A percentile compares a stretch with the other conserved stretches of the same genome.
These are phyloP conservation scores for Phaffia rhodozyma DNA, from an alignment of 1,284 basidiomycete genomes.

Conservation along the genomic window DNA sequence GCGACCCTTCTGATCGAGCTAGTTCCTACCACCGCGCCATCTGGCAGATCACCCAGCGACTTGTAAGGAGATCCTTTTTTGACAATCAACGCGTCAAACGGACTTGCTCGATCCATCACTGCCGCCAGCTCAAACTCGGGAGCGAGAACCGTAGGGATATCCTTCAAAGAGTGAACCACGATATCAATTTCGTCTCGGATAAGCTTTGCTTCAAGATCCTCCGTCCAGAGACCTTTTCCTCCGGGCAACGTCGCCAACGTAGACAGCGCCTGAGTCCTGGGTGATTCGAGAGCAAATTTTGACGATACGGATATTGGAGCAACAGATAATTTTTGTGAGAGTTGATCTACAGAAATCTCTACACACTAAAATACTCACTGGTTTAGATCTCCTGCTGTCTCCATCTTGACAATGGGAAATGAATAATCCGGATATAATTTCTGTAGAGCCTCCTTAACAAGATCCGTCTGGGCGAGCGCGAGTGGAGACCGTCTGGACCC, in stretches of 20 bases:
- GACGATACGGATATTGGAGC: constrained; percentile 19
- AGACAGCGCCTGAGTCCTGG: constrained; percentile 48
- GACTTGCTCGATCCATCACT: constrained; percentile 77
- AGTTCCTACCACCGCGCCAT: constrained; percentile 83
- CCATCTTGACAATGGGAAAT: constrained; percentile 72
- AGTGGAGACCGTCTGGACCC: constrained; percentile 78
- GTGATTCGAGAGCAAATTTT: background rate
- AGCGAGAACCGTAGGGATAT: constrained; percentile 79
- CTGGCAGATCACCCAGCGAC: constrained; percentile 69
- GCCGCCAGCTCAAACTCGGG: constrained; percentile 75
- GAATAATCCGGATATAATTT: constrained; percentile 39
- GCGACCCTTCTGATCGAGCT: constrained; percentile 87
- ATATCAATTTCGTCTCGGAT: constrained; percentile 66
- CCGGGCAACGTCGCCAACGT: constrained; percentile 43
- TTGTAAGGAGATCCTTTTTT: constrained; percentile 60
- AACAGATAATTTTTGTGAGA: constrained; percentile 19
- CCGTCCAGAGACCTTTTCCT: constrained; percentile 86
- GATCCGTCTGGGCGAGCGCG: constrained; percentile 73
- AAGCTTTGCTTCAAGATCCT: constrained; percentile 80
- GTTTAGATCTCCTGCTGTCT: constrained; percentile 84
- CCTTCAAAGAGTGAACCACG: constrained; percentile 88
- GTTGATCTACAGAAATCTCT: background rate
- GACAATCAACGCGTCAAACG: constrained; percentile 78
- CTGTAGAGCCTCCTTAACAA: constrained; percentile 50
- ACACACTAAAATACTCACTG: constrained; percentile 42